Evolutionary conservation across 305 asterid genomes (phyloP).

Genomic region (Solanum hybrid): DNA sequence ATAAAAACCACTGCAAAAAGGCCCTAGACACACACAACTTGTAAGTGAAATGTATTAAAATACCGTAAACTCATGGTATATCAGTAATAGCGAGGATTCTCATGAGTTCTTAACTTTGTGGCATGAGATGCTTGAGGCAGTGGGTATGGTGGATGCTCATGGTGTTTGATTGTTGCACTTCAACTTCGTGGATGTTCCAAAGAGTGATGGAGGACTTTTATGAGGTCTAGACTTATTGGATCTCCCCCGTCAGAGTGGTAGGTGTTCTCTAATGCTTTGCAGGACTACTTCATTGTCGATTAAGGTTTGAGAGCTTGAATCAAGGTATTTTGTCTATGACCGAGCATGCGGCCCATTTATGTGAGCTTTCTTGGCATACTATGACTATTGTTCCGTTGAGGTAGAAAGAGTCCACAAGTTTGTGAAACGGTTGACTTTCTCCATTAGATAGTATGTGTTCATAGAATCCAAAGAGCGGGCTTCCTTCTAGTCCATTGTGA

Average conservation of each 20-base stretch:
- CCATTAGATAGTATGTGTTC: not conserved
- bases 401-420: not conserved
- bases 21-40: no score
- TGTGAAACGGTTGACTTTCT: not conserved
- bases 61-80: no score
- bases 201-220: not conserved
- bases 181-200: not conserved
- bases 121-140: not conserved
- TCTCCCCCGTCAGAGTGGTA: not conserved
- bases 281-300: not conserved
- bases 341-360: not conserved
- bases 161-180: not conserved
- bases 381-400: not conserved
- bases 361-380: not conserved
- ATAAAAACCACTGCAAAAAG: no score
- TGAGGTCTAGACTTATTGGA: not conserved
- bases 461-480: not conserved
- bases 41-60: no score
- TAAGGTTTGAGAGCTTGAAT: not conserved
- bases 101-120: not conserved
- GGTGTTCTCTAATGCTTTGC: not conserved
- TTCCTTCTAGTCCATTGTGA: not conserved
- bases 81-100: not conserved
- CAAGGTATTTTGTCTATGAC: not conserved
- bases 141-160: not conserved